phyloP scores from a whole-genome alignment of 306 rosid genomes.

The Boehmeria nivea region DNA sequence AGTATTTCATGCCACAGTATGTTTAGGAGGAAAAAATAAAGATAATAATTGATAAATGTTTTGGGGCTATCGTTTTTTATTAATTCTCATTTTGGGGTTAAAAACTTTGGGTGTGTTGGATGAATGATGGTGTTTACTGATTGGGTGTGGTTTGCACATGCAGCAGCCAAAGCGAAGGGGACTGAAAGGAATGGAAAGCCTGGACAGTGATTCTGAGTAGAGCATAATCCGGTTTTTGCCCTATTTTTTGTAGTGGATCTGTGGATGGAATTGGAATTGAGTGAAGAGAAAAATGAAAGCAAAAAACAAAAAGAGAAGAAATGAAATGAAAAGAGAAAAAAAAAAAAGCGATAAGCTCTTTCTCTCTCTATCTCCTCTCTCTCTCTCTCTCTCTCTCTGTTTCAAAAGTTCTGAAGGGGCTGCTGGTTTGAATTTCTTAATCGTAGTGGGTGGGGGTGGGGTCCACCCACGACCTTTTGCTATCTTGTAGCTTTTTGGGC shows the following conservation, averaged over 20 bases:
- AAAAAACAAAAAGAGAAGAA: background rate
- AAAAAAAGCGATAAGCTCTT: no score
- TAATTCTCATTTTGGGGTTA: background rate
- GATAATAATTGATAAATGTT: no score
- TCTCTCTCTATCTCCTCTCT: no score
- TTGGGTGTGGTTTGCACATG: slow-evolving; percentile 23
- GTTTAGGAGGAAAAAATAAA: no score
- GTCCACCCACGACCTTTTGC: slow-evolving; percentile 11
- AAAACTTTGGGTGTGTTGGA: background rate
- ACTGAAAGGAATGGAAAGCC: slow-evolving; percentile 56
- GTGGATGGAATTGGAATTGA: background rate
- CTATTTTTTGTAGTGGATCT: background rate
- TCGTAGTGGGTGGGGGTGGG: background rate
- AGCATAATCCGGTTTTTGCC: background rate
- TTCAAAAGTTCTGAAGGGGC: no score
- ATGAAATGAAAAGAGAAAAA: no score
- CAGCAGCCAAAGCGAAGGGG: slow-evolving; percentile 81
- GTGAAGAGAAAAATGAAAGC: background rate
- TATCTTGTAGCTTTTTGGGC: background rate
- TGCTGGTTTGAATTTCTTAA: no score
- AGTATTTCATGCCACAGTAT: no score
- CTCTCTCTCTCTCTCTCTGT: no score
- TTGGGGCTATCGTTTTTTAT: background rate
- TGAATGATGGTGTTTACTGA: background rate
- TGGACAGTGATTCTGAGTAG: slow-evolving; percentile 43